Evolutionary conservation across 1,284 basidiomycete species (phyloP).

Genomic region (Cryptococcus sp.): DNA sequence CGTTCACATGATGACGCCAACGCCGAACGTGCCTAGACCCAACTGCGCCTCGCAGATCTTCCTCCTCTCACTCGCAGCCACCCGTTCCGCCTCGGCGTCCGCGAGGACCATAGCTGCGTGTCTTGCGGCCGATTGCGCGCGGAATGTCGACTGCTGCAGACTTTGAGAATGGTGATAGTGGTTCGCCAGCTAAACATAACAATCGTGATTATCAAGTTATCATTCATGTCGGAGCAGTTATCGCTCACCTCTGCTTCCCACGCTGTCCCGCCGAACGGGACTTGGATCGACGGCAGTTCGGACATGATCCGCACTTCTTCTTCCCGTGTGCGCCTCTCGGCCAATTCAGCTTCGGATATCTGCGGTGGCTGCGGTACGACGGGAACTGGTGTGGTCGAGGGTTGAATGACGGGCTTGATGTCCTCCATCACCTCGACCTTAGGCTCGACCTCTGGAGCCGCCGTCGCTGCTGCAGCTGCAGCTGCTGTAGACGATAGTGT

Average conservation of each 20-base stretch:
- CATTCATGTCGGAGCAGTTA: neutral
- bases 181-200: slow-evolving; percentile 23
- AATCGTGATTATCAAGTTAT: neutral
- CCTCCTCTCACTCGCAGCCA: slow-evolving; percentile 38
- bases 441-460: neutral
- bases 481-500: no score
- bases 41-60: slow-evolving; percentile 36
- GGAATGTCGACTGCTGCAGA: slow-evolving; percentile 23
- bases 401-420: slow-evolving; percentile 9
- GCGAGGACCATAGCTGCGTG: slow-evolving; percentile 38
- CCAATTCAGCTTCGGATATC: slow-evolving; percentile 20
- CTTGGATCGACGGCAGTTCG: slow-evolving; percentile 35
- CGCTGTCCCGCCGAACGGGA: slow-evolving; percentile 27
- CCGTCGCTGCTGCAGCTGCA: no score
- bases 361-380: neutral
- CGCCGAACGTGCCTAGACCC: slow-evolving; percentile 24
- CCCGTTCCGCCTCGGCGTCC: slow-evolving; percentile 47
- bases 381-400: neutral
- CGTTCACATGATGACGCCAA: slow-evolving; percentile 18
- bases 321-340: slow-evolving; percentile 23
- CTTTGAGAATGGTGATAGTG: slow-evolving; percentile 25
- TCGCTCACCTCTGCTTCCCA: slow-evolving; percentile 40
- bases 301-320: slow-evolving; percentile 35
- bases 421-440: slow-evolving; percentile 6
- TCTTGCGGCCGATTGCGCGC: slow-evolving; percentile 29